These are phyloP conservation scores for Pisolithus tinctorius DNA, from an alignment of 768 basidiomycete genomes.

Conservation along the genomic window DNA sequence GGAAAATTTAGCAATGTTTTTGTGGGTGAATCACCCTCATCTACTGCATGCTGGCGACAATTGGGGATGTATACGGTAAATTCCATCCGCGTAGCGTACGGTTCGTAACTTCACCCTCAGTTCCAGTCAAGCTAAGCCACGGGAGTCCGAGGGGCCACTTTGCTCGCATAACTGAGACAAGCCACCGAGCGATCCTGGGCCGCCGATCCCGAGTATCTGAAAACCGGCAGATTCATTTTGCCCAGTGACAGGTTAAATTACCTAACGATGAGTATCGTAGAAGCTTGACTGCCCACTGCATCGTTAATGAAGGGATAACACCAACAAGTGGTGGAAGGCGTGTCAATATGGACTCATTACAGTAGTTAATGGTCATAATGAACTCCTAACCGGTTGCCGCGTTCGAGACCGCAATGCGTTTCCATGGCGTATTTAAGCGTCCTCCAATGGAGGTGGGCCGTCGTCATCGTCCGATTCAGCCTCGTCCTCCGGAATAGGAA, in stretches of 20 bases:
- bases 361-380: background rate
- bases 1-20: too few species aligned
- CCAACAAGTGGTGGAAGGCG: too few species aligned
- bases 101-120: background rate
- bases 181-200: too few species aligned
- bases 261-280: too few species aligned
- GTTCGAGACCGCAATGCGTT: background rate
- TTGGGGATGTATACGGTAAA: background rate
- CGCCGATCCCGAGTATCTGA: background rate
- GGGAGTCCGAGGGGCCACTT: background rate
- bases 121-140: background rate
- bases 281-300: too few species aligned
- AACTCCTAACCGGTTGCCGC: background rate
- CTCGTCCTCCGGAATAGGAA: slow-evolving; percentile 7
- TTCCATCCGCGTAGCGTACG: background rate
- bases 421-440: slow-evolving; percentile 20
- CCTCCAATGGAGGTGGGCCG: slow-evolving; percentile 78
- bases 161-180: background rate
- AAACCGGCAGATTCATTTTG: background rate
- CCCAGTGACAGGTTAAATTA: too few species aligned
- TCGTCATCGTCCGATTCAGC: slow-evolving; percentile 45
- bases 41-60: too few species aligned
- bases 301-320: too few species aligned
- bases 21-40: too few species aligned
- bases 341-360: too few species aligned